Conservation (phyloP, 2,329 filamentous ascomycete genomes). For the Fusarium albidum region DNA sequence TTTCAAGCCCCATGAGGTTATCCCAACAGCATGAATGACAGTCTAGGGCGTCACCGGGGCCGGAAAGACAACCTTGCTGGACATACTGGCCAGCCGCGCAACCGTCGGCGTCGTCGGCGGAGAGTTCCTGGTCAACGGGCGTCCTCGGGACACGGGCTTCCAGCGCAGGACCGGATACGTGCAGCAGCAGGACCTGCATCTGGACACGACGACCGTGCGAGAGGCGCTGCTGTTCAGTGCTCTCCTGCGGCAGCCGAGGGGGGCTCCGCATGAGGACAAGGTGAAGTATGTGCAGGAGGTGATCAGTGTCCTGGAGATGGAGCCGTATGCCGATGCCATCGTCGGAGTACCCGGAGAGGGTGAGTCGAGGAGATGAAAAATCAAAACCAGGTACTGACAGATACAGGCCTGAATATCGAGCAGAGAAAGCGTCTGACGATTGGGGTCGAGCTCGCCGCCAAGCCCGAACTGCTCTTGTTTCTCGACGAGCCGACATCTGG, state of each 20-base stretch:
- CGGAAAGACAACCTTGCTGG: conserved; percentile 71
- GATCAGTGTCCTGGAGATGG: conserved; percentile 60
- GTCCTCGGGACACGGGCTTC: conserved; percentile 69
- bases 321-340: conserved; percentile 61
- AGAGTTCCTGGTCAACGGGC: conserved; percentile 73
- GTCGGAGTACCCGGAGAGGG: conserved; percentile 52
- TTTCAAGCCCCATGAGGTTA: too few relatives aligned
- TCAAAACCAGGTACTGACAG: too few relatives aligned
- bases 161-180: conserved; percentile 76
- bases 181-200: conserved; percentile 67
- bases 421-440: conserved; percentile 84
- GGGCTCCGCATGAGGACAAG: conserved; percentile 55
- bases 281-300: conserved; percentile 59
- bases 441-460: conserved; percentile 87
- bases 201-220: conserved; percentile 52
- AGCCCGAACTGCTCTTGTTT: conserved; percentile 79
- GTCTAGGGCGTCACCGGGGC: conserved; percentile 48
- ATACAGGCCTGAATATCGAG: too few relatives aligned
- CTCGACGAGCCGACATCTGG: conserved; percentile 82
- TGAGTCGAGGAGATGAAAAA: too few relatives aligned
- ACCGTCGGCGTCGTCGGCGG: conserved; percentile 74
- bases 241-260: conserved; percentile 52
- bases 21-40: conserved; percentile 74
- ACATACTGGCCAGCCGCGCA: conserved; percentile 69
- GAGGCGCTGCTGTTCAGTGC: conserved; percentile 51